Evolutionary conservation across 805 yeast species (phyloP).

Genomic region (Saturnispora quitensis): DNA sequence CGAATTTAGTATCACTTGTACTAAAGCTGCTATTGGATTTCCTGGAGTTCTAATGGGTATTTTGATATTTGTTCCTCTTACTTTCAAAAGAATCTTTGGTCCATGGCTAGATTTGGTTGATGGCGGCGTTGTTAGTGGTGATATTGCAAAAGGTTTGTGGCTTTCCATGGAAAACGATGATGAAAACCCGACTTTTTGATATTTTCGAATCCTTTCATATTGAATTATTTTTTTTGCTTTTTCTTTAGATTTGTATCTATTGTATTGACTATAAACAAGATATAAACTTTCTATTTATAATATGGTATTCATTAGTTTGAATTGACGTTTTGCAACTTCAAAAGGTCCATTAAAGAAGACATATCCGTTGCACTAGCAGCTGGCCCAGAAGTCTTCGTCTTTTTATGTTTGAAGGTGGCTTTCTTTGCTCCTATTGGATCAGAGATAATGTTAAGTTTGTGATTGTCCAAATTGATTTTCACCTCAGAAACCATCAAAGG

Average conservation of each 20-base stretch:
- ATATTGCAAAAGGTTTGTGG: constrained; percentile 24
- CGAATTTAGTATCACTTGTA: constrained; percentile 79
- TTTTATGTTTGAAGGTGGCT: background rate
- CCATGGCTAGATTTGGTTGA: constrained; percentile 46
- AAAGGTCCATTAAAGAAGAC: constrained; percentile 3
- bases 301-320: background rate
- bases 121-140: constrained; percentile 28
- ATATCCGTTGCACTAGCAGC: background rate
- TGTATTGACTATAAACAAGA: constrained; percentile 1
- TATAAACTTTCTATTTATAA: background rate
- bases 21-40: constrained; percentile 89
- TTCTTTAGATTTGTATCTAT: background rate
- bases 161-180: constrained; percentile 7
- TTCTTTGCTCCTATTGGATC: constrained; percentile 3
- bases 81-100: constrained; percentile 58
- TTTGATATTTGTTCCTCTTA: constrained; percentile 45
- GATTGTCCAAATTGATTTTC: constrained; percentile 17
- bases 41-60: constrained; percentile 78
- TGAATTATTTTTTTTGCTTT: background rate
- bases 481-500: constrained; percentile 24
- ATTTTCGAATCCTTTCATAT: background rate
- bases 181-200: background rate
- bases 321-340: background rate
- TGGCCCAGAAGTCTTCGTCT: background rate
- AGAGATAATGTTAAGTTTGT: background rate